Percentiles rank a stretch among this genome's conserved stretches.
phyloP scores from a whole-genome alignment of 768 basidiomycete species.

The Tricholomella constricta region DNA sequence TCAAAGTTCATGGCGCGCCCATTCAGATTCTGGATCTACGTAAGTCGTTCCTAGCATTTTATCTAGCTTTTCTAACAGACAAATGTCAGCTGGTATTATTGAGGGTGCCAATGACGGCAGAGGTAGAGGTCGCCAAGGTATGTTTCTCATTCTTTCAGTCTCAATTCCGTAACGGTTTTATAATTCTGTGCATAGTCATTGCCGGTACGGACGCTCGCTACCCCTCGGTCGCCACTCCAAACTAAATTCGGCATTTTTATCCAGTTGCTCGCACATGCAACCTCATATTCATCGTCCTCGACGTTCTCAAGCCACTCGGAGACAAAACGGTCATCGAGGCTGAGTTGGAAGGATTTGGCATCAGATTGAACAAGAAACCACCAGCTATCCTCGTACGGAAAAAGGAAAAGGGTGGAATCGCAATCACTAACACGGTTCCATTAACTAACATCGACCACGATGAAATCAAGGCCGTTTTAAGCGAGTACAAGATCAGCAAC shows the following conservation, averaged over 20 bases:
- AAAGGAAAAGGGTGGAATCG: constrained; percentile 91
- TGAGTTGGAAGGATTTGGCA: constrained; percentile 98
- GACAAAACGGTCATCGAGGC: constrained; percentile 91
- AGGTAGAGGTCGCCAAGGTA: constrained; percentile 93
- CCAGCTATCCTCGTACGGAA: constrained; percentile 82
- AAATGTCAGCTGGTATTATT: constrained; percentile 83
- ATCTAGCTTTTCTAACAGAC: neutral
- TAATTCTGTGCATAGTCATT: constrained; percentile 50
- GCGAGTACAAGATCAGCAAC: constrained; percentile 90
- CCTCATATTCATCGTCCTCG: constrained; percentile 97
- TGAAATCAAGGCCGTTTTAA: constrained; percentile 92
- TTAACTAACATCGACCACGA: constrained; percentile 94
- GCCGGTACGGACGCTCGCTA: constrained; percentile 56
- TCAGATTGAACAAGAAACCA: constrained; percentile 92
- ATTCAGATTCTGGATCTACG: constrained; percentile 94
- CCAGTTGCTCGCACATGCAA: constrained; percentile 96
- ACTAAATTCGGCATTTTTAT: constrained; percentile 12
- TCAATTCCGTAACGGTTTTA: neutral
- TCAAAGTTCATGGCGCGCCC: constrained; percentile 94
- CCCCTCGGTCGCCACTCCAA: constrained; percentile 9
- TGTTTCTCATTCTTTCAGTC: constrained; percentile 29
- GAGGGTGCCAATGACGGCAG: constrained; percentile 97
- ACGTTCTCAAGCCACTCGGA: constrained; percentile 96
- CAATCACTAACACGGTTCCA: constrained; percentile 96
- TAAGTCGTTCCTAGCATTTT: constrained; percentile 38